Evolutionary conservation across 257 asterid species (phyloP), one percentile per base, ranked within the genome.

Genomic region (Echites panduratus): DNA sequence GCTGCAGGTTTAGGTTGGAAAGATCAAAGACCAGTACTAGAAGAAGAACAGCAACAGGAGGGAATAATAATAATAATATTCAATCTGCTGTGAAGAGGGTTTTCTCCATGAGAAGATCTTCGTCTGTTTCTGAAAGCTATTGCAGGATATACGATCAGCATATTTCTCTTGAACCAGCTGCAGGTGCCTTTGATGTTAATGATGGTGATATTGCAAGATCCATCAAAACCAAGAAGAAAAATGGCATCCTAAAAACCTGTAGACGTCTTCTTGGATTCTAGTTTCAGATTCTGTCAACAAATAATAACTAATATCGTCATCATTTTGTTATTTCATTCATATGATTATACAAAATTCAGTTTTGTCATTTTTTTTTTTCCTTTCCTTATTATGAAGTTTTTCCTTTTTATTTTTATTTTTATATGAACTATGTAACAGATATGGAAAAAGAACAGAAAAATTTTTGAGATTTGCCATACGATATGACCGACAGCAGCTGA

Each of bases 91-190:
- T 79, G 79, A 79, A 78, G 27, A 78, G 73, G 77, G 83, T 71
- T n/a, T 72, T 83, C 57, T 79, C 88, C 0, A 50, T 76, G 65
- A 70, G 79, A 76, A 83, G 88, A 81, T 79, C 85, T 76, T 73
- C 88, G 2, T 83, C 88, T 11, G 78, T 79, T 69, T 77, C 85
- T 1, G 90, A 86, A 52, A 75, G 76, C 74, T 83, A 85, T 74
- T 75, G 82, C 57, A 79, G 82, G 84, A 83, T 86, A 48, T 72
- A 79, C 56, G 84, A 77, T 71, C 87, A 82, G 70, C 62, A 68
- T 64, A 75, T 58, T 1, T 61, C 61, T 1, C 49, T 64, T 40
- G 63, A 74, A 75, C 70, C 82, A 1, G 72, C 27, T 24, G 82
- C 63, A 27, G 53, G 4, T 26, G 44, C 44, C 41, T 61, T n/a